These are phyloP conservation scores for Mrakia hoshinonis DNA, from an alignment of 768 basidiomycete genomes.

Conservation along the genomic window DNA sequence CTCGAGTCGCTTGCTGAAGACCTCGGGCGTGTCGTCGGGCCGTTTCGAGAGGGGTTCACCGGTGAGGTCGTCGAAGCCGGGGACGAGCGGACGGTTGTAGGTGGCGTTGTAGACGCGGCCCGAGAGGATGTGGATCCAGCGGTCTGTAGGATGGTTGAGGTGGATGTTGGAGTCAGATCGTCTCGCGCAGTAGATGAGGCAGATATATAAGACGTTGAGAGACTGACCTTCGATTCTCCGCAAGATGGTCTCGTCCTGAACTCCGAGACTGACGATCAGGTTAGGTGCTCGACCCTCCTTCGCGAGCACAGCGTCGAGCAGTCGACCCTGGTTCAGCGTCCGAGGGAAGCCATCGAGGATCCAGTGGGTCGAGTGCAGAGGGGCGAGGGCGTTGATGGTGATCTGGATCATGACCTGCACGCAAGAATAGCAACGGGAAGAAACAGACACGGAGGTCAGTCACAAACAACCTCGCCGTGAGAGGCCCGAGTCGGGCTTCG, in stretches of 20 bases:
- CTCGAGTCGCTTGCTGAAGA: constrained; percentile 64
- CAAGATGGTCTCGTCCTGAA: constrained; percentile 78
- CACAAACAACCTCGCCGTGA: background rate
- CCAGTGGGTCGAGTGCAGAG: constrained; percentile 54
- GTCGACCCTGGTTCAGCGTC: constrained; percentile 69
- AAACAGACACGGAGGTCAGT: background rate
- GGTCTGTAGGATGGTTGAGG: constrained; percentile 45
- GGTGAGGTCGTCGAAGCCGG: constrained; percentile 74
- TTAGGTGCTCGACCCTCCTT: constrained; percentile 49
- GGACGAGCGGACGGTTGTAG: constrained; percentile 72
- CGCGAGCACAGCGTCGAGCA: constrained; percentile 63
- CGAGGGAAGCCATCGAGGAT: constrained; percentile 88
- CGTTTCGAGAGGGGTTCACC: constrained; percentile 80
- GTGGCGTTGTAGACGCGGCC: constrained; percentile 83
- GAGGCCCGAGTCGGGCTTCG: background rate
- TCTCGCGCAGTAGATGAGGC: background rate
- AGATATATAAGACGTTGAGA: background rate
- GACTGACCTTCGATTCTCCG: constrained; percentile 58
- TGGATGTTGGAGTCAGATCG: constrained; percentile 2
- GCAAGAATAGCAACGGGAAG: background rate
- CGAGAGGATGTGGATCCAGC: constrained; percentile 79
- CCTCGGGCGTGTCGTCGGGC: constrained; percentile 80
- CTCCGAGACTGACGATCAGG: constrained; percentile 74
- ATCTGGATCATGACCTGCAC: constrained; percentile 64
- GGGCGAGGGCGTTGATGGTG: constrained; percentile 61